phyloP scores from a whole-genome alignment of 2,329 filamentous ascomycete genomes.

The Capronia epimyces region DNA sequence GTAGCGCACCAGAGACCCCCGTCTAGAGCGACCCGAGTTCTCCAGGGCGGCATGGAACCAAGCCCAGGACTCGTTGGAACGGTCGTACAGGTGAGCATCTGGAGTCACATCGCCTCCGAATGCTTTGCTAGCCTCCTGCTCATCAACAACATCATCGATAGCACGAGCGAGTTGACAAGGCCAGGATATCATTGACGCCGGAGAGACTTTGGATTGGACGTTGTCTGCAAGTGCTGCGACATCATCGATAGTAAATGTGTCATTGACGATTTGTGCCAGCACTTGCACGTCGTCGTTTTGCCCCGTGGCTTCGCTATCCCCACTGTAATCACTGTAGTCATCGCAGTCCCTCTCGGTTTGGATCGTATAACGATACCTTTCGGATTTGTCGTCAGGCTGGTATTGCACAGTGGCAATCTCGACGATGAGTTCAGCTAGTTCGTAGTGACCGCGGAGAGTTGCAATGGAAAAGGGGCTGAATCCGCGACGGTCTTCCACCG shows the following conservation, averaged over 20 bases:
- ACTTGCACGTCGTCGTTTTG: slow-evolving; percentile 34
- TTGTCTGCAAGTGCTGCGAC: slow-evolving; percentile 64
- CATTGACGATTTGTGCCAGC: slow-evolving; percentile 53
- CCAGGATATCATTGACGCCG: slow-evolving; percentile 50
- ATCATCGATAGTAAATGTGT: slow-evolving; percentile 69
- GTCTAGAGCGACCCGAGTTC: background rate
- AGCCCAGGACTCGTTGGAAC: slow-evolving; percentile 15
- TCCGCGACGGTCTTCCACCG: slow-evolving; percentile 48
- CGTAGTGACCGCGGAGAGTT: slow-evolving; percentile 59
- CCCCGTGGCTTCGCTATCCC: too few species aligned
- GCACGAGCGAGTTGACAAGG: slow-evolving; percentile 35
- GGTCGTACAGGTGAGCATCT: background rate
- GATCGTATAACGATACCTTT: slow-evolving; percentile 41
- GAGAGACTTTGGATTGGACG: slow-evolving; percentile 59
- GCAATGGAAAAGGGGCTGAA: slow-evolving; percentile 65
- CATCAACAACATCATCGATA: slow-evolving; percentile 29
- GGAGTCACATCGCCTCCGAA: slow-evolving; percentile 1
- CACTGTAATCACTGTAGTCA: slow-evolving; percentile 36
- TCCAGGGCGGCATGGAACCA: slow-evolving; percentile 20
- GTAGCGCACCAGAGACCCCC: slow-evolving; percentile 37
- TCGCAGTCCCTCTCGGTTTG: slow-evolving; percentile 25
- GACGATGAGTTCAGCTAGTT: slow-evolving; percentile 60
- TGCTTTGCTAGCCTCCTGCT: slow-evolving; percentile 5
- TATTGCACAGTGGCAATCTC: slow-evolving; percentile 68
- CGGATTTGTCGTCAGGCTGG: slow-evolving; percentile 50